Conservation (phyloP, 2,329 filamentous ascomycete species). For the Scedosporium minutisporum region DNA sequence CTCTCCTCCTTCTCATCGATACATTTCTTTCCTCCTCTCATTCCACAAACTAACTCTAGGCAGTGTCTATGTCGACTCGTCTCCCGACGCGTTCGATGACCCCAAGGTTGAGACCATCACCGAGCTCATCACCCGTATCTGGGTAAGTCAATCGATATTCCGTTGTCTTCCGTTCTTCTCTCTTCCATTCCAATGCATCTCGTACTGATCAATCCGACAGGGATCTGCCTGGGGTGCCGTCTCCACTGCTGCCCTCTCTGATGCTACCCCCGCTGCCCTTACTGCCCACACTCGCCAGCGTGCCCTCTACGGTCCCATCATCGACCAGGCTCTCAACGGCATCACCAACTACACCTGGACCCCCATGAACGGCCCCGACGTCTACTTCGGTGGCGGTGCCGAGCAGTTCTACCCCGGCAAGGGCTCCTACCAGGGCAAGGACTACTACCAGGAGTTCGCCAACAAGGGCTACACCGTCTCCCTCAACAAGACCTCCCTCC, state of each 20-base stretch:
- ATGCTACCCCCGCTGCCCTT: slow-evolving; percentile 72
- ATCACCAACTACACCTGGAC: slow-evolving; percentile 77
- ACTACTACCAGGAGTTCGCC: slow-evolving; percentile 71
- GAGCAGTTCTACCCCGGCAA: slow-evolving; percentile 66
- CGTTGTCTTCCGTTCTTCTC: slow-evolving; percentile 17
- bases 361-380: slow-evolving; percentile 62
- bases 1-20: no score
- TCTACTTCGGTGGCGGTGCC: slow-evolving; percentile 73
- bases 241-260: slow-evolving; percentile 70
- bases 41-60: background rate
- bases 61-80: slow-evolving; percentile 68
- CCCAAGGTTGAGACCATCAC: slow-evolving; percentile 80
- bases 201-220: slow-evolving; percentile 15
- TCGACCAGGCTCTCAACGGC: slow-evolving; percentile 68
- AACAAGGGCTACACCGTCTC: slow-evolving; percentile 64
- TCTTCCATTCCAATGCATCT: background rate
- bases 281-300: slow-evolving; percentile 65
- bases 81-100: slow-evolving; percentile 64
- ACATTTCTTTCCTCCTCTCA: background rate
- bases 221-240: slow-evolving; percentile 55
- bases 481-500: slow-evolving; percentile 64
- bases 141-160: slow-evolving; percentile 35
- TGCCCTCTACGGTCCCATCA: slow-evolving; percentile 57
- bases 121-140: slow-evolving; percentile 64
- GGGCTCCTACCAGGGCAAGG: slow-evolving; percentile 56